Base-by-base conservation (phyloP, 202 grass and related monocot genomes). In the Dendrocalamus latiflorus region DNA sequence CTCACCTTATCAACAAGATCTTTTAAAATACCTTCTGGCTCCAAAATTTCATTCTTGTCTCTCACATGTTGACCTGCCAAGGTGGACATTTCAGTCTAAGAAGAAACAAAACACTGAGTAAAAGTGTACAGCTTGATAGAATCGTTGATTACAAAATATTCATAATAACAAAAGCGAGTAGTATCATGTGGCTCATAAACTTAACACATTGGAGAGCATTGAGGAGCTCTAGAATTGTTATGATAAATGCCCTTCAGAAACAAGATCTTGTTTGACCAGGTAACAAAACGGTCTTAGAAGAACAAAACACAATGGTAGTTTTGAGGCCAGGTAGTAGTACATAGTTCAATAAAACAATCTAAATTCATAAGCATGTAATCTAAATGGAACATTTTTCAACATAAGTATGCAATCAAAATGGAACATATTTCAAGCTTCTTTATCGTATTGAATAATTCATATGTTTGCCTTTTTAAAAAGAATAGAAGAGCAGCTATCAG, bases 21-120 rank as follows among this genome's bases (percentile, higher is more conserved):
- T 79, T 88, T 89, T 59, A 70, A 47, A 56, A 53, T 88, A 24
- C 22, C 56, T 84, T 93, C 86, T 72, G 77, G 70, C 37, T 90
- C 83, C 20, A 80, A 6, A 41, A 25, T 62, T 65, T 73, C 38
- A 59, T 59, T 25, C 4, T 59, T 21, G 47, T 72, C 56, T 30
- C 50, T 58, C 3, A 37, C 33, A 70, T n/a, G 25, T 55, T 75
- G 50, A 63, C 59, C 89, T 97, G 72, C 45, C 86, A 86, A 45
- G 14, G 71, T 25, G 21, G 75, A n/a, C 67, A 88, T 86, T 79
- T 75, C 56, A 81, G 30, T 77, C 55, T 63, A 77, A 68, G 21
- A 42, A 42, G 58, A 25, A 73, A 75, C 17, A 17, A 38, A 14
- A 70, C 48, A 68, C 41, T 4, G 4, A 21, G 16, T 36, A 36